Conservation (phyloP, 805 yeast species). For the Wickerhamomyces bovis region DNA sequence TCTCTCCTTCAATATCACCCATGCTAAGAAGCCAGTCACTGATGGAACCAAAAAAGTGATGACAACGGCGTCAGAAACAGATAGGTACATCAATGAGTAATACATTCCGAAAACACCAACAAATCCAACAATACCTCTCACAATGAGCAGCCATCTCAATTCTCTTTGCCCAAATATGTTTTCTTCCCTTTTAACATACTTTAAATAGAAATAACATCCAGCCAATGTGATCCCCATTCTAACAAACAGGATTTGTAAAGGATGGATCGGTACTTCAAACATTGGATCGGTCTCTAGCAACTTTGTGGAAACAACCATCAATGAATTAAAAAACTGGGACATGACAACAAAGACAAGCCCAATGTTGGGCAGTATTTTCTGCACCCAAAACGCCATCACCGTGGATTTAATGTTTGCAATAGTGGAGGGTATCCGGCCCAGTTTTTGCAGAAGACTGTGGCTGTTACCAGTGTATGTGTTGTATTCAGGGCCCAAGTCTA, state of each 20-base stretch:
- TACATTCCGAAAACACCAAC: constrained; percentile 78
- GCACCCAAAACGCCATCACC: not conserved
- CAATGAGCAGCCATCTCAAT: constrained; percentile 44
- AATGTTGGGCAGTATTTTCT: constrained; percentile 17
- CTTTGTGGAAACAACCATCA: constrained; percentile 73
- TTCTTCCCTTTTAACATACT: constrained; percentile 42
- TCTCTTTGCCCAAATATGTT: constrained; percentile 68
- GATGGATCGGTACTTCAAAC: constrained; percentile 58
- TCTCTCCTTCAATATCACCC: constrained; percentile 56
- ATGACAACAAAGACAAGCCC: constrained; percentile 55
- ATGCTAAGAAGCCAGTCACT: constrained; percentile 69
- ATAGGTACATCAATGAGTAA: constrained; percentile 63
- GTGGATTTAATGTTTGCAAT: not conserved
- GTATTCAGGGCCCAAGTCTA: not conserved
- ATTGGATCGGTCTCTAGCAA: constrained; percentile 62
- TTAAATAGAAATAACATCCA: constrained; percentile 54
- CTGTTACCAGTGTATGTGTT: not conserved
- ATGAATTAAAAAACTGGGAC: constrained; percentile 68
- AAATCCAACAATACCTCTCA: constrained; percentile 71
- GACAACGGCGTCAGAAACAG: constrained; percentile 76
- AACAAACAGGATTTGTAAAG: constrained; percentile 69
- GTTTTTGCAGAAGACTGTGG: not conserved
- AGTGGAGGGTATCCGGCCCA: not conserved
- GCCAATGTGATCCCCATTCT: constrained; percentile 70
- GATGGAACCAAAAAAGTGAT: constrained; percentile 76